These are phyloP conservation scores for Candida vartiovaarae DNA, from an alignment of 805 yeast species.

Conservation along the genomic window DNA sequence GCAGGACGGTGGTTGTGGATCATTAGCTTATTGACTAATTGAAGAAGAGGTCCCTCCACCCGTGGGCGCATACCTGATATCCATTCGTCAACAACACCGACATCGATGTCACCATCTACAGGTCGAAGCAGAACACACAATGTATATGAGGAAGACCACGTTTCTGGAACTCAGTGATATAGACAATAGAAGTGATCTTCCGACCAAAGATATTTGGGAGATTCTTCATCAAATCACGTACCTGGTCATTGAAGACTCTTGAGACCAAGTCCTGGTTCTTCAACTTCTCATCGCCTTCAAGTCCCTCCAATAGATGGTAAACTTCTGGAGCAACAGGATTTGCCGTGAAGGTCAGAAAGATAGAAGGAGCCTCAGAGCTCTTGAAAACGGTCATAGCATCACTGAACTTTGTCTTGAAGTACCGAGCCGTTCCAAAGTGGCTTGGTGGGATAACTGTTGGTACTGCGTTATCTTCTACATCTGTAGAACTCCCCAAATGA, in stretches of 20 bases:
- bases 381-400: not conserved
- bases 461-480: not conserved
- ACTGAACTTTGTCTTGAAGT: not conserved
- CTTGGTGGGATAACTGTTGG: not conserved
- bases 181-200: not conserved
- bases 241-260: not conserved
- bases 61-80: not conserved
- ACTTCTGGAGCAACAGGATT: not conserved
- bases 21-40: not conserved
- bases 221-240: not conserved
- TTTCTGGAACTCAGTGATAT: not conserved
- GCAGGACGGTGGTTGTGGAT: not conserved
- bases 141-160: not conserved
- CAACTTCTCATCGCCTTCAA: not conserved
- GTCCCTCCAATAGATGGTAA: not conserved
- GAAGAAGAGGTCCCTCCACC: not conserved
- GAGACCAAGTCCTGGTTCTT: not conserved
- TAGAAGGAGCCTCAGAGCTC: not conserved
- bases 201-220: not conserved
- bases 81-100: not conserved
- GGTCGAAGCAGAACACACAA: not conserved
- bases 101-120: not conserved
- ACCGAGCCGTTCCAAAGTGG: not conserved
- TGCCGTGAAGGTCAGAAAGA: not conserved
- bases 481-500: not conserved